Evolutionary conservation across 2,329 filamentous ascomycete species (phyloP).

Genomic region (Cladophialophora exuberans): DNA sequence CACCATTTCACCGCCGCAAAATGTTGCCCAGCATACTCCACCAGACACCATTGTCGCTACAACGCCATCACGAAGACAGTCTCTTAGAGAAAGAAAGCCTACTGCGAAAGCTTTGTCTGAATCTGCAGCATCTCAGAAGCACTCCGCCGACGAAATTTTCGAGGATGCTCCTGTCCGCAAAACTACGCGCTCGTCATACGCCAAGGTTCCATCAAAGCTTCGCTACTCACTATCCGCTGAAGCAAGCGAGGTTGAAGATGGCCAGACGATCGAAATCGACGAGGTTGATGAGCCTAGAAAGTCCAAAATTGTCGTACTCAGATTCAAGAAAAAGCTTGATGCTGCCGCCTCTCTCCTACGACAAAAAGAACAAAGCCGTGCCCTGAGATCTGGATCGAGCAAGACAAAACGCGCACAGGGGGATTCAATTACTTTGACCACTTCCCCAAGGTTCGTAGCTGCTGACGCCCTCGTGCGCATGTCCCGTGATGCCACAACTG

Average conservation of each 20-base stretch:
- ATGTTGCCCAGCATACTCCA: neutral
- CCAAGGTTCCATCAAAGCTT: conserved; percentile 25
- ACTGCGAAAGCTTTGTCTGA: conserved; percentile 24
- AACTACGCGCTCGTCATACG: conserved; percentile 18
- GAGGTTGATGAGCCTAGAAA: neutral
- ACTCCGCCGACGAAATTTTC: conserved; percentile 18
- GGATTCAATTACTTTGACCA: no score
- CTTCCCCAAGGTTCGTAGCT: no score
- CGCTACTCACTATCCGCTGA: conserved; percentile 20
- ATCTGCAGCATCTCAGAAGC: conserved; percentile 19
- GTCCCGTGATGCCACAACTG: no score
- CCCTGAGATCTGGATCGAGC: no score
- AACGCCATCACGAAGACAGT: conserved; percentile 15
- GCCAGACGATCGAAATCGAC: neutral
- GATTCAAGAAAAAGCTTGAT: conserved; percentile 11
- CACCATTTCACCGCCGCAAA: neutral
- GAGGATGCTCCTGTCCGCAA: conserved; percentile 22
- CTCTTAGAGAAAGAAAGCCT: conserved; percentile 25
- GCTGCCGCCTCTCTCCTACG: neutral
- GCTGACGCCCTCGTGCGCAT: no score
- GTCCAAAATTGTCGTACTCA: conserved; percentile 22
- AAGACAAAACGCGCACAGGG: no score
- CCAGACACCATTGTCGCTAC: neutral
- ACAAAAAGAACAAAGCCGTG: neutral
- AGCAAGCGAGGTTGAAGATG: conserved; percentile 4